Percentiles rank a stretch among this genome's conserved stretches.
These are phyloP conservation scores for Fusarium brevicatenulatum DNA, from an alignment of 2,329 filamentous ascomycete genomes.

Conservation along the genomic window DNA sequence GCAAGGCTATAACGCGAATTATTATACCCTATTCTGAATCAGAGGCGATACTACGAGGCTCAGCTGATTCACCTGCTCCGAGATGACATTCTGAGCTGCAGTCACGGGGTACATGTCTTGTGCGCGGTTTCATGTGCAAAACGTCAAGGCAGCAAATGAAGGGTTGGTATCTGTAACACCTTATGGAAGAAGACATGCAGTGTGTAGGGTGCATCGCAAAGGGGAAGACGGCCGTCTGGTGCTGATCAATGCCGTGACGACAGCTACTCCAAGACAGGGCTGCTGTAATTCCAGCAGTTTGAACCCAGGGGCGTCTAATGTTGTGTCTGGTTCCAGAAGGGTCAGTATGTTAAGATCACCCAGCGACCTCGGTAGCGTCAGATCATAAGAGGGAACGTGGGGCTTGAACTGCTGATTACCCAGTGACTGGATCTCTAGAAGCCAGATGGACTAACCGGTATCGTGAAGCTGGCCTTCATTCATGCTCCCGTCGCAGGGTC, in stretches of 20 bases:
- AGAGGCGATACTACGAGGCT: background rate
- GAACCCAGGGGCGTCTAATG: background rate
- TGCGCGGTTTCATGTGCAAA: background rate
- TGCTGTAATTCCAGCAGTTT: background rate
- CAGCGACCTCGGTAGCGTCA: background rate
- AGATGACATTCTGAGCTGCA: background rate
- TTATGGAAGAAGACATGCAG: background rate
- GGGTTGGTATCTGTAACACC: background rate
- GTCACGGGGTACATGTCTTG: background rate
- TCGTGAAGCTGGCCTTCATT: background rate
- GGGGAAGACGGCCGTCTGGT: background rate
- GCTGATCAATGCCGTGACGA: background rate
- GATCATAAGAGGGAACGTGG: background rate
- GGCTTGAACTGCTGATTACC: background rate
- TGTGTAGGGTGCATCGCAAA: background rate
- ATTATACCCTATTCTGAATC: background rate
- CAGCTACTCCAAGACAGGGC: rapidly evolving
- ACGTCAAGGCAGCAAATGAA: background rate
- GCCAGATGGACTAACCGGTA: too few relatives aligned
- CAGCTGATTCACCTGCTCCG: background rate
- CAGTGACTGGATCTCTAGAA: background rate
- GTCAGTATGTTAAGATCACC: background rate
- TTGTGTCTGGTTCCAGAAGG: background rate
- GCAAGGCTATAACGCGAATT: background rate
- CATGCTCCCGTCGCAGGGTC: background rate